Base-by-base conservation (phyloP, 805 yeast genomes). In the Candida boidinii region DNA sequence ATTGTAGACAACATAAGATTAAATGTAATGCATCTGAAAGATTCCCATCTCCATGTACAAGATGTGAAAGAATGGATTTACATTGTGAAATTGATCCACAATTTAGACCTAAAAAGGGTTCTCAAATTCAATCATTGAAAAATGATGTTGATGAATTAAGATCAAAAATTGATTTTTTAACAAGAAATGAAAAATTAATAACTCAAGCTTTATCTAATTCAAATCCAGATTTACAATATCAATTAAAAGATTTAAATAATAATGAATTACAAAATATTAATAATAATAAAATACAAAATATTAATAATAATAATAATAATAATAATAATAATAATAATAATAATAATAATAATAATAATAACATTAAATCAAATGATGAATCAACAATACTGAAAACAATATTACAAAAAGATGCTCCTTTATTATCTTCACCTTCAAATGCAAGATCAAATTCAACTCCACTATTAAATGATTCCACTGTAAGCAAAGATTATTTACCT, bases 1-100 rank as follows among this genome's bases (percentile, higher is more conserved):
- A 86, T 53, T 88, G 96, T 51, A 73, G 96, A 32, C 96, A 88
- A 52, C 96, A 87, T 54, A 88, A 88, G 56, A 86, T 88, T 54
- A 82, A 81, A 51, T 88, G 96, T 58, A 85, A 88, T 51, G 96
- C 96, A 1, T 72, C 85, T 3, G 88, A 81, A 16, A 74, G 79
- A 41, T 81, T 71, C 43, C 96, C 96, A 0, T 62, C 65, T 6
- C 82, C 95, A 0, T 88, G 96, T 54, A 70, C 80, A 13, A 58
- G 95, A 39, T 88, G 96, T 58, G 79, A 75, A 33, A 68, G 81
- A 49, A 80, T 83, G 83, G 79, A 76, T 3, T 62, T 86, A 24
- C 70, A 68, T 36, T 88, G 96, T 61, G 90, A 82, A 45, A 83
- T 88, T 17, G 95, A 88, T 56, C 96, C 96, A 2, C 79, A 79